Conservation (phyloP, 1,139 yeast genomes). For the Debaryomyces coudertii region DNA sequence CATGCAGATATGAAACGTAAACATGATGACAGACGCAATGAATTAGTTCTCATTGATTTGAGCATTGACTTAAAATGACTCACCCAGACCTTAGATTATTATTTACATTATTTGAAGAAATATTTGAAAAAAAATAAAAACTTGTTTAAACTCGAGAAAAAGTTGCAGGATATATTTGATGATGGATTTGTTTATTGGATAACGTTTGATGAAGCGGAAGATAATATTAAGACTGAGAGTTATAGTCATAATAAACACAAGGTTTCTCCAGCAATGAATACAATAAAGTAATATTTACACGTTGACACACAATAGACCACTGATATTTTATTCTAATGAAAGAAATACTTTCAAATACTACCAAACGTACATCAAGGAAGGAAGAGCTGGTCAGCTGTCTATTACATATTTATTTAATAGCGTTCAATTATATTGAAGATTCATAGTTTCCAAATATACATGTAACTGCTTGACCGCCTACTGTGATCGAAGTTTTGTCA, state of each 20-base stretch:
- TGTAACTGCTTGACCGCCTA: constrained; percentile 35
- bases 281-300: background rate
- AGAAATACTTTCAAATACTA: too few species aligned
- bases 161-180: constrained; percentile 31
- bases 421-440: background rate
- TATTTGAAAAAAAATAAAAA: constrained; percentile 28
- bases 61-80: constrained; percentile 29
- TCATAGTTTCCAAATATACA: constrained; percentile 28
- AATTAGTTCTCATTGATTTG: constrained; percentile 49
- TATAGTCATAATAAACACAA: background rate
- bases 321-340: too few species aligned
- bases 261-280: background rate
- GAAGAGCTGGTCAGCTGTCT: too few species aligned
- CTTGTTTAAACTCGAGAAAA: constrained; percentile 32
- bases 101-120: constrained; percentile 32
- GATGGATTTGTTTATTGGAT: constrained; percentile 40
- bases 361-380: too few species aligned
- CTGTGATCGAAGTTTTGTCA: constrained; percentile 22
- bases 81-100: constrained; percentile 31
- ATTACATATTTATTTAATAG: too few species aligned
- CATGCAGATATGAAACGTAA: constrained; percentile 39
- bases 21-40: constrained; percentile 48
- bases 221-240: constrained; percentile 1
- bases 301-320: background rate
- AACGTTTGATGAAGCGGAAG: constrained; percentile 16